Percentiles rank a stretch among this genome's conserved stretches.
Conservation (phyloP, 495 filamentous ascomycete species). For the Cladorrhinum samala region DNA sequence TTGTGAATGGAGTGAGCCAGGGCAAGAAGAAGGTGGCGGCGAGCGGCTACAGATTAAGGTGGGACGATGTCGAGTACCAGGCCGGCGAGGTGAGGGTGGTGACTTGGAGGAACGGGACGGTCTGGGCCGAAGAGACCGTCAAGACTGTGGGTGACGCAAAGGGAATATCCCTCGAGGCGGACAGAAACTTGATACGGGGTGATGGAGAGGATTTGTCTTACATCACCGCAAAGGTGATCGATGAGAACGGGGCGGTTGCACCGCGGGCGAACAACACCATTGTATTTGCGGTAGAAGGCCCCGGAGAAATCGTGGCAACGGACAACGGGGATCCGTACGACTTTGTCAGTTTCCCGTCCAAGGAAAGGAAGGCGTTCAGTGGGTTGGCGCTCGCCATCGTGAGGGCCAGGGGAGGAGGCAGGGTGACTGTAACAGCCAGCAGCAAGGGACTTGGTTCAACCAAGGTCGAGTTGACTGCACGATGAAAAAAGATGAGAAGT, state of each 20-base stretch:
- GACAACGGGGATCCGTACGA: conserved; percentile 45
- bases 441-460: too few relatives aligned
- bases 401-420: conserved; percentile 23
- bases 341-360: conserved; percentile 36
- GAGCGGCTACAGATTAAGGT: conserved; percentile 40
- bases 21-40: conserved; percentile 29
- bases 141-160: conserved; percentile 30
- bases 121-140: conserved; percentile 36
- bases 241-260: conserved; percentile 20
- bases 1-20: conserved; percentile 40
- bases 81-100: conserved; percentile 40
- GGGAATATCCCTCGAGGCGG: conserved; percentile 25
- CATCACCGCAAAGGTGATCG: conserved; percentile 36
- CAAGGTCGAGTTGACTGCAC: too few relatives aligned
- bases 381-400: conserved; percentile 40
- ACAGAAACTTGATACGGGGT: conserved; percentile 29
- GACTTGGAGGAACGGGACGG: conserved; percentile 34
- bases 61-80: conserved; percentile 41
- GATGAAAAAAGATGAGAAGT: too few relatives aligned
- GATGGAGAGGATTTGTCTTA: conserved; percentile 41
- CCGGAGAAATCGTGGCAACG: conserved; percentile 39
- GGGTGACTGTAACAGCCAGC: too few relatives aligned
- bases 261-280: conserved; percentile 30
- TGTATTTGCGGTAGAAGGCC: conserved; percentile 36
- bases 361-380: conserved; percentile 37